A percentile compares a stretch with the other conserved stretches of the same genome.
Conservation (phyloP, 106 monocot species). For the Vanilla planifolia region DNA sequence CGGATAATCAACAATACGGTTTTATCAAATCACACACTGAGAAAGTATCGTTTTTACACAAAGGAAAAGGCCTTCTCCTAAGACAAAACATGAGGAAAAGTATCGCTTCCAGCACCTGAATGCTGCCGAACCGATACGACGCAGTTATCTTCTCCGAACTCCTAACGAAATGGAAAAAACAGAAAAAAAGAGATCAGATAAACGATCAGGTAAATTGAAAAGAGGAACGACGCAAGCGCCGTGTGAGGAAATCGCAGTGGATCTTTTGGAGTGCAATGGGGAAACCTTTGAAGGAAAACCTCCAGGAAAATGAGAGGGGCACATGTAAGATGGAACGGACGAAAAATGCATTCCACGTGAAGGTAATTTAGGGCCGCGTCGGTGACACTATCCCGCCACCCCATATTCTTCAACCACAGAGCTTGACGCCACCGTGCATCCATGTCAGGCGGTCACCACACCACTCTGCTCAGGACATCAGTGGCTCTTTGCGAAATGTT, state of each 20-base stretch:
- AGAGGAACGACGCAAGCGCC: background rate
- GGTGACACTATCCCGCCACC: background rate
- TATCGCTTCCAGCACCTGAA: background rate
- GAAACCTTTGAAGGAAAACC: background rate
- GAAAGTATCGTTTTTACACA: background rate
- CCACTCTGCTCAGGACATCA: background rate
- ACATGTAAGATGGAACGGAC: background rate
- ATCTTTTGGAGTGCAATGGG: background rate
- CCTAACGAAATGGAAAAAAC: background rate
- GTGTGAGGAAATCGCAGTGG: conserved; percentile 6
- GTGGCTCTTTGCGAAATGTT: too few relatives aligned
- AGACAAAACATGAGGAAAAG: background rate
- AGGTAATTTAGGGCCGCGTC: background rate
- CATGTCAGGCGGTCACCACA: conserved; percentile 3
- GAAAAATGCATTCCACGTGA: conserved; percentile 5
- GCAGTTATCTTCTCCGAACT: background rate
- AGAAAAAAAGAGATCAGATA: background rate
- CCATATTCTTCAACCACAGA: background rate
- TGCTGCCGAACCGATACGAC: background rate
- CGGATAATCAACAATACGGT: background rate
- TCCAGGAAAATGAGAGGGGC: background rate
- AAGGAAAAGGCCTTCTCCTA: background rate
- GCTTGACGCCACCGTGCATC: background rate
- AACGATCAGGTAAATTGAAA: conserved; percentile 3
- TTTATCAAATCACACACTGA: too few relatives aligned